Percentiles rank a stretch among this genome's conserved stretches.
phyloP scores from a whole-genome alignment of 371 early-diverging fungal species.

The Mortierella sp. region DNA sequence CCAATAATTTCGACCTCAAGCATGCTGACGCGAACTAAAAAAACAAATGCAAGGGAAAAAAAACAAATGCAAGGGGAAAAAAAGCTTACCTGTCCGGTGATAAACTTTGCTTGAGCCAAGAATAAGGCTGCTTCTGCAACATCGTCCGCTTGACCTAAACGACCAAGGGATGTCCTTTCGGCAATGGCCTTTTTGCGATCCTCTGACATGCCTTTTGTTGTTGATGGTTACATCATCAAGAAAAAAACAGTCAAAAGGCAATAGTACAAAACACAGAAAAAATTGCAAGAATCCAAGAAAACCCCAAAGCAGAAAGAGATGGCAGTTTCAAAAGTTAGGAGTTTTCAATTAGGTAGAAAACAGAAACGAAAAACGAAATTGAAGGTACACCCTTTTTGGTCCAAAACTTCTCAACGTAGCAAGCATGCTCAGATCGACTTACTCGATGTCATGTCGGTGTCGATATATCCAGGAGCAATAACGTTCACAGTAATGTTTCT shows the following conservation, averaged over 20 bases:
- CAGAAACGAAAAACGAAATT: not conserved
- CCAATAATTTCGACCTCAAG: too few relatives aligned
- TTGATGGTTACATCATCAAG: constrained; percentile 9
- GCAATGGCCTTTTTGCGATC: constrained; percentile 58
- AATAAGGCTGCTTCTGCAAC: constrained; percentile 77
- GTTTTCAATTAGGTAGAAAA: not conserved
- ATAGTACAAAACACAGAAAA: not conserved
- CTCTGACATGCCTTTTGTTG: constrained; percentile 58
- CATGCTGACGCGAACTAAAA: not conserved
- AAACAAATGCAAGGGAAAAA: not conserved
- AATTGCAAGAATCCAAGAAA: not conserved
- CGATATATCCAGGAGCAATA: constrained; percentile 92
- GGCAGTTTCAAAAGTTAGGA: not conserved
- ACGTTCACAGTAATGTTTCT: constrained; percentile 83
- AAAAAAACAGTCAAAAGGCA: not conserved
- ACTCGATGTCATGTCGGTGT: constrained; percentile 86
- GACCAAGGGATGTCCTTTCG: constrained; percentile 65
- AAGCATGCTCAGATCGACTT: constrained; percentile 22
- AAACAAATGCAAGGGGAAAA: not conserved
- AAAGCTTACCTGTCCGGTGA: constrained; percentile 77
- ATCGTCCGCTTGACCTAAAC: constrained; percentile 75
- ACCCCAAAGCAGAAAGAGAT: not conserved
- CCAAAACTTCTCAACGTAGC: not conserved
- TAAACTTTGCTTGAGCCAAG: constrained; percentile 73
- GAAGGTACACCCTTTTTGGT: not conserved